Conservation (phyloP, 306 rosid genomes). For the Myrica gale region DNA sequence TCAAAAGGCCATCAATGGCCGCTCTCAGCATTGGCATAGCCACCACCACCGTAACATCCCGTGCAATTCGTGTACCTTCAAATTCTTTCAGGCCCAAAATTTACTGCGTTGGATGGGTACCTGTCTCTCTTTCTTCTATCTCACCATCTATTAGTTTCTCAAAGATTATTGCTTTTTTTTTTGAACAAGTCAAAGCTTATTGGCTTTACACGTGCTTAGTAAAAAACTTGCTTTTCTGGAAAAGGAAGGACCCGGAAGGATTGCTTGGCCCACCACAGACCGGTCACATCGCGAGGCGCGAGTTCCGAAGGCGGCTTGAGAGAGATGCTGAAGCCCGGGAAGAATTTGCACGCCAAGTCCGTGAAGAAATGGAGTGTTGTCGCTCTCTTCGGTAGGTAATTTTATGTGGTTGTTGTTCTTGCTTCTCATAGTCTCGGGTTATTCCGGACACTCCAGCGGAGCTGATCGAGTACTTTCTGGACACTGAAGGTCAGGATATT, state of each 20-base stretch:
- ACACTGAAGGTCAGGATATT: conserved; percentile 88
- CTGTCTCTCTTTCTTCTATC: background rate
- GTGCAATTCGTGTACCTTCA: conserved; percentile 12
- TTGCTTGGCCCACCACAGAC: conserved; percentile 56
- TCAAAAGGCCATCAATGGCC: conserved; percentile 45
- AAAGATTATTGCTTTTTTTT: too few species aligned
- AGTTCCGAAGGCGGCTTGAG: conserved; percentile 65
- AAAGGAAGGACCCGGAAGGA: conserved; percentile 83
- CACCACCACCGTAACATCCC: conserved; percentile 25
- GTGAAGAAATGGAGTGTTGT: conserved; percentile 77
- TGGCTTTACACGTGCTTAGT: too few species aligned
- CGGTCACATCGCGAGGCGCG: conserved; percentile 73
- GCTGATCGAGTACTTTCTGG: conserved; percentile 74
- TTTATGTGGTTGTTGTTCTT: background rate
- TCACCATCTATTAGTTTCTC: background rate
- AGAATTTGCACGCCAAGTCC: conserved; percentile 61
- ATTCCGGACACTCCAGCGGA: conserved; percentile 61
- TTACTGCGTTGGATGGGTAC: conserved; percentile 67
- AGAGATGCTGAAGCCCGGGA: conserved; percentile 78
- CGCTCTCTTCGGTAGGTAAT: conserved; percentile 59
- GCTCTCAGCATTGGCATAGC: conserved; percentile 62
- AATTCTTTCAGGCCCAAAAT: conserved; percentile 34
- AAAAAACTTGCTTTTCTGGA: background rate
- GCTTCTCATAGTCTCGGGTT: conserved; percentile 52
- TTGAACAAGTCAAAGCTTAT: too few species aligned